Percentiles rank a stretch among this genome's conserved stretches.
Evolutionary conservation across 2,329 filamentous ascomycete genomes (phyloP).

Genomic region (Plenodomus tracheiphilus): DNA sequence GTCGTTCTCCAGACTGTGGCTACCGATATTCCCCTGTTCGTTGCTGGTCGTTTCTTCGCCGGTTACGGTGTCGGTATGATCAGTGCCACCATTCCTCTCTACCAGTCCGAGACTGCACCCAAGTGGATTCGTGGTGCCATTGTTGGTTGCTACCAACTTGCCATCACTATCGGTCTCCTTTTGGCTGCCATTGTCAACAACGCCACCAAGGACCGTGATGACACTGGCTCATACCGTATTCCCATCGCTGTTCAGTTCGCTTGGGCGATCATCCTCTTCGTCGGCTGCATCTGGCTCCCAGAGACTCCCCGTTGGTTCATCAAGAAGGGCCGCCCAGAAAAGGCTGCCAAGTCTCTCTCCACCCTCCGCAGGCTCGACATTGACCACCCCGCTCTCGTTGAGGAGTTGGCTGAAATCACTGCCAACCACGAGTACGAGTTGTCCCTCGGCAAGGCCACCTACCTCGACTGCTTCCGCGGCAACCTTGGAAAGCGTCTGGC

Average conservation of each 20-base stretch:
- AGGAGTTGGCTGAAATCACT: constrained; percentile 64
- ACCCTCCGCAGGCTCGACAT: constrained; percentile 63
- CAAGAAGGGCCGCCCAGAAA: constrained; percentile 63
- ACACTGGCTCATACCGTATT: constrained; percentile 71
- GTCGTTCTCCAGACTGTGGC: constrained; percentile 46
- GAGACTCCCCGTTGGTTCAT: constrained; percentile 77
- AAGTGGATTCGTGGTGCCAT: constrained; percentile 75
- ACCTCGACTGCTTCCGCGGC: constrained; percentile 52
- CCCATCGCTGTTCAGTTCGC: constrained; percentile 75
- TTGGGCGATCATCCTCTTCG: constrained; percentile 70
- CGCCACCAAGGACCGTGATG: constrained; percentile 58
- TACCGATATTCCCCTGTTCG: constrained; percentile 42
- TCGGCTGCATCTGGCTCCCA: constrained; percentile 65
- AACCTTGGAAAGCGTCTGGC: constrained; percentile 63
- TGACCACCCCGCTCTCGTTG: constrained; percentile 61
- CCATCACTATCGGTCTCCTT: constrained; percentile 72
- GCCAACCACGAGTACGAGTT: constrained; percentile 78
- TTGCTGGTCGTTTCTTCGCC: constrained; percentile 48
- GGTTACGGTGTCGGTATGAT: constrained; percentile 49
- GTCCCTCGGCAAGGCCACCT: constrained; percentile 55
- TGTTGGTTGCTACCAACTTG: constrained; percentile 70
- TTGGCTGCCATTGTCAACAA: constrained; percentile 70
- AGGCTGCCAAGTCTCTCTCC: constrained; percentile 66
- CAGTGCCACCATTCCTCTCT: constrained; percentile 60
- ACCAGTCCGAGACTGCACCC: constrained; percentile 72